phyloP scores from a whole-genome alignment of 257 asterid genomes.

The Handroanthus guayacan region DNA sequence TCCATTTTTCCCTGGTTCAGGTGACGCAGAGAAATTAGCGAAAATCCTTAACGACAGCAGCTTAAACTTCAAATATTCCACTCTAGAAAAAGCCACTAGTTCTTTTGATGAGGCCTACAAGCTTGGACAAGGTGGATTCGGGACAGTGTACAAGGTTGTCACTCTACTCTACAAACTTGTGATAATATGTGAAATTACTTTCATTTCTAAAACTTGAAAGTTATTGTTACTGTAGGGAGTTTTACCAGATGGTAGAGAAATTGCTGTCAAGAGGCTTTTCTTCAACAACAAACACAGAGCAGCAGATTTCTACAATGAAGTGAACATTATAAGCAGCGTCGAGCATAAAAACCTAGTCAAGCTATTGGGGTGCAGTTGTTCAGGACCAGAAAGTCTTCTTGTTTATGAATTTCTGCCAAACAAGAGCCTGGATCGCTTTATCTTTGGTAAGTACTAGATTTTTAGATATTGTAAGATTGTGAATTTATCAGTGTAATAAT shows the following conservation, averaged over 20 bases:
- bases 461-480: neutral
- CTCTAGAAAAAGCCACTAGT: conserved; percentile 88
- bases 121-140: conserved; percentile 97
- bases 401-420: conserved; percentile 78
- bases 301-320: conserved; percentile 91
- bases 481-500: neutral
- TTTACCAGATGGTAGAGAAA: conserved; percentile 80
- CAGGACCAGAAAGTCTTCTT: conserved; percentile 93
- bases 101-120: conserved; percentile 80
- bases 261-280: conserved; percentile 89
- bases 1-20: conserved; percentile 40
- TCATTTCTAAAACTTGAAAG: conserved; percentile 11
- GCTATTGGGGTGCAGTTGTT: conserved; percentile 88
- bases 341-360: conserved; percentile 91
- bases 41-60: conserved; percentile 74
- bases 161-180: conserved; percentile 20
- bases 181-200: conserved; percentile 29
- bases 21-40: conserved; percentile 62
- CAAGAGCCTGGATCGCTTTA: conserved; percentile 80
- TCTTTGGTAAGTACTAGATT: conserved; percentile 63
- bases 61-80: conserved; percentile 84
- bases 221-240: conserved; percentile 52
- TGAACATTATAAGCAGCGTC: conserved; percentile 83
- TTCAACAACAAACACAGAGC: conserved; percentile 83
- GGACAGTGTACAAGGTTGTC: conserved; percentile 86